Base-by-base conservation (phyloP, 2,329 filamentous ascomycete species). In the Verticillium alfalfae region DNA sequence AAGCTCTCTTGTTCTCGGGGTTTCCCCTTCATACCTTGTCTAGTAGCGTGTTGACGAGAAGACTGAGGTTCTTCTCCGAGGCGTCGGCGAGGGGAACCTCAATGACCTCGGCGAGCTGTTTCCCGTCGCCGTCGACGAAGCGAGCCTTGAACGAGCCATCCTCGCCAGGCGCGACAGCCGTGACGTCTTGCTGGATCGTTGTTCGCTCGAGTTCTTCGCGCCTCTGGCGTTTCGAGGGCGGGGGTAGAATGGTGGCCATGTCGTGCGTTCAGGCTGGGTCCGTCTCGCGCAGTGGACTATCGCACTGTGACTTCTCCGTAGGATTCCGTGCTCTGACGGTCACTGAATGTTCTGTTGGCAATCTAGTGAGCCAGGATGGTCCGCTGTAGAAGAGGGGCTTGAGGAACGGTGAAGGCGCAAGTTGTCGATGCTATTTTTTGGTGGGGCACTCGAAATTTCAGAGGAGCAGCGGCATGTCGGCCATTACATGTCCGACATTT, bases 171-270 rank as follows among this genome's bases (percentile, higher is more conserved):
- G 90, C 83, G 45, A 90, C 84, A 26, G 87, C 80, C 52, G 84
- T 79, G 59, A 94, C 84, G 78, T 93, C 88, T 71, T 95, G 89
- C 71, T 96, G 92, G 56, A 86, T 79, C 66, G 87, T 83, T 8
- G 90, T 85, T 70, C 86, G 87, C 68, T 92, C 91, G 49, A 89
- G 82, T 26, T 84, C 84, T 68, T 91, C 91, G 58, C 89, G 86
- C 75, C 88, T 90, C 72, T 97, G 93, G 65, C 93, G 87, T 77
- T 97, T 98, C 59, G 89, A 93, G 5, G 92, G 91, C 56, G 91
- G 92, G n/a, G 92, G 92, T 6, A 89, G 74, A 57, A 93, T 78
- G 5, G 92, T 96, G 68, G 92, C 86, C 92, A 96, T 96, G 37
- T 37, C 66, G 39, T 56, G 1, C n/a, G 38, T 59, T 39, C 31